These are phyloP conservation scores for Fraxinus ornus DNA, from an alignment of 305 asterid genomes.

Conservation along the genomic window DNA sequence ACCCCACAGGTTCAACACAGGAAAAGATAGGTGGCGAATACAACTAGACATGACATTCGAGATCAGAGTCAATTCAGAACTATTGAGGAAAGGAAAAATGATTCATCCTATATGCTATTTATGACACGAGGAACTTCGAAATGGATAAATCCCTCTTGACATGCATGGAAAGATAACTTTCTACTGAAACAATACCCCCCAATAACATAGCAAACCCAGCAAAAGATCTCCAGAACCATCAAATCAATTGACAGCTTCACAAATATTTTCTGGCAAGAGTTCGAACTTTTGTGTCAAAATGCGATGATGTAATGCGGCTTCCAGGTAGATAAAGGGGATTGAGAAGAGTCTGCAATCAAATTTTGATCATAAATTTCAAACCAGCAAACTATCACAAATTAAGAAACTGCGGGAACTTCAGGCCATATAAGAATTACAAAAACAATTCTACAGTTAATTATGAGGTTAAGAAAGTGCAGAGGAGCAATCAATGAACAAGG, in stretches of 20 bases:
- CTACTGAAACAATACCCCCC: slow-evolving; percentile 13
- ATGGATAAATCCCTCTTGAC: slow-evolving; percentile 4
- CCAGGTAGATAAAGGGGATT: slow-evolving; percentile 94
- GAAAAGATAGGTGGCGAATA: neutral
- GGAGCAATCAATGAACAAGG: neutral
- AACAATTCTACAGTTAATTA: neutral
- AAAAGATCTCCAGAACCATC: slow-evolving; percentile 23
- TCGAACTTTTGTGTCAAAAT: slow-evolving; percentile 87
- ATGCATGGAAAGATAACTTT: slow-evolving; percentile 6
- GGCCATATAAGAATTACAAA: neutral
- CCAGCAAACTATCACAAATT: neutral
- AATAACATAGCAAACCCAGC: slow-evolving; percentile 24
- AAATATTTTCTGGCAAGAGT: slow-evolving; percentile 87
- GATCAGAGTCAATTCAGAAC: neutral
- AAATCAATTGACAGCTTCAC: slow-evolving; percentile 32
- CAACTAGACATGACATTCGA: neutral
- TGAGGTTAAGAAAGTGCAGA: neutral
- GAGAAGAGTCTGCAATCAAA: slow-evolving; percentile 67
- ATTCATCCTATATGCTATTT: neutral
- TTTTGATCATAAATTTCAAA: neutral
- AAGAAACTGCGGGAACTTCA: neutral
- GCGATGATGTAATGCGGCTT: slow-evolving; percentile 81
- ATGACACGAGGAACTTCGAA: neutral
- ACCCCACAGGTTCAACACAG: neutral
- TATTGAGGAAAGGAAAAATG: neutral